These are phyloP conservation scores for Podaxis mareebaensis DNA, from an alignment of 768 basidiomycete species.

Conservation along the genomic window DNA sequence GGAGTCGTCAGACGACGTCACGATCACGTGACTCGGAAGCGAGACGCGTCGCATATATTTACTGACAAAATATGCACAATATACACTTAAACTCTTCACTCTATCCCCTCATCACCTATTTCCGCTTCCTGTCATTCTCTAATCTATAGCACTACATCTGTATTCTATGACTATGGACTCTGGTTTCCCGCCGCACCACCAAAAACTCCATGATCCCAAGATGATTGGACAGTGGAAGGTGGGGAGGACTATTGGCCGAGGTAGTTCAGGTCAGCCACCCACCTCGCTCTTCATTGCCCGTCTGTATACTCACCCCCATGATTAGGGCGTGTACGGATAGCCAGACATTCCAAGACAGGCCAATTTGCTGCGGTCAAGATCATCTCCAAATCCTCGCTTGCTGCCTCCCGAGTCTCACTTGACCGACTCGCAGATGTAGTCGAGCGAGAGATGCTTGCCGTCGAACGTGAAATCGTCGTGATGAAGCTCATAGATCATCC, in stretches of 20 bases:
- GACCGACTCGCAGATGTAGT: conserved; percentile 70
- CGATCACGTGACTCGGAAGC: conserved; percentile 23
- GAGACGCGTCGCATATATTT: conserved; percentile 32
- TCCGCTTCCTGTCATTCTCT: background rate
- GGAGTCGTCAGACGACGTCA: conserved; percentile 13
- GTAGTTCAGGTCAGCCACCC: conserved; percentile 62
- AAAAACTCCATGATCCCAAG: conserved; percentile 47
- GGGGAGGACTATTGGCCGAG: conserved; percentile 81
- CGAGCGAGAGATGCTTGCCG: conserved; percentile 74
- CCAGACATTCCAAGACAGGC: conserved; percentile 83
- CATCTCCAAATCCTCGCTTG: conserved; percentile 72
- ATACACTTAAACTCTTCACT: background rate
- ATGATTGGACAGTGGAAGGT: conserved; percentile 83
- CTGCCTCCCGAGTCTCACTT: conserved; percentile 64
- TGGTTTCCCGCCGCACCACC: conserved; percentile 18
- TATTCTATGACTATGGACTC: conserved; percentile 16
- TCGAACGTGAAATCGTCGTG: conserved; percentile 93
- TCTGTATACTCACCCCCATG: background rate
- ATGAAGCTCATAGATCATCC: conserved; percentile 98
- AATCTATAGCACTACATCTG: conserved; percentile 23
- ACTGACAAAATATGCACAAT: background rate
- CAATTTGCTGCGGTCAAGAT: conserved; percentile 95
- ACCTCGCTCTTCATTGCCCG: background rate
- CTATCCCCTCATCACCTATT: background rate
- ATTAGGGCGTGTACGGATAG: conserved; percentile 86